Evolutionary conservation across 768 basidiomycete species (phyloP).

Genomic region (Trametes cubensis): DNA sequence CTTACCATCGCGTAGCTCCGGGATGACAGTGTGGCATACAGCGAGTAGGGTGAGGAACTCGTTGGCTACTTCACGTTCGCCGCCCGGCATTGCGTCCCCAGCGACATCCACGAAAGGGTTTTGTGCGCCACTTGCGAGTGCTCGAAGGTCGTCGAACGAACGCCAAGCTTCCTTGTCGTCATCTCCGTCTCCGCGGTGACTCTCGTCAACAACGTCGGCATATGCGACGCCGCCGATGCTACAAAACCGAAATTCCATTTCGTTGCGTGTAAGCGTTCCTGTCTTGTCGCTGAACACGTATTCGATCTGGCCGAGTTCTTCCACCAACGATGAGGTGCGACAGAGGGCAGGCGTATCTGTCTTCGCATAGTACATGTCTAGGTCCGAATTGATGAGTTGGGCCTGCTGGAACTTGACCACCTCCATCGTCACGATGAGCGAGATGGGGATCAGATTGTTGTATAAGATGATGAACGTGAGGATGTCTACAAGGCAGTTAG

Average conservation of each 20-base stretch:
- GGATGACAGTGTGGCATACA: conserved; percentile 98
- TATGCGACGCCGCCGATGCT: conserved; percentile 88
- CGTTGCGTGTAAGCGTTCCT: conserved; percentile 93
- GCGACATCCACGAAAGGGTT: conserved; percentile 59
- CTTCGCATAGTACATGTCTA: conserved; percentile 96
- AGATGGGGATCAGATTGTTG: conserved; percentile 99
- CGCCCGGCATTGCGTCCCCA: conserved; percentile 31
- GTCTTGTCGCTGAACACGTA: conserved; percentile 96
- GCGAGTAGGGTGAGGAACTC: conserved; percentile 57
- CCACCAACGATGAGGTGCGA: conserved; percentile 96
- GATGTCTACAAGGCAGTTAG: conserved; percentile 61
- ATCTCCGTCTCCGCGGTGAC: conserved; percentile 64
- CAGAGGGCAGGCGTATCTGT: conserved; percentile 98
- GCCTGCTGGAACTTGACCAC: conserved; percentile 99
- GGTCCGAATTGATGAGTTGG: conserved; percentile 93
- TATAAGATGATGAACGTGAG: conserved; percentile 98
- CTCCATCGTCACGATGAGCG: conserved; percentile 99
- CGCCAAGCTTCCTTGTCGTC: conserved; percentile 64
- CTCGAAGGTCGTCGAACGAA: conserved; percentile 76
- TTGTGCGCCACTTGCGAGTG: conserved; percentile 48
- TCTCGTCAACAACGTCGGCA: conserved; percentile 89
- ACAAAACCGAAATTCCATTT: conserved; percentile 96
- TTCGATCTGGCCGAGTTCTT: conserved; percentile 98
- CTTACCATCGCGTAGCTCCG: conserved; percentile 88
- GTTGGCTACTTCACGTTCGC: conserved; percentile 41